Evolutionary conservation across 1,284 basidiomycete genomes (phyloP), one percentile per base, ranked within the genome.

Genomic region (Marasmius tenuissimus): DNA sequence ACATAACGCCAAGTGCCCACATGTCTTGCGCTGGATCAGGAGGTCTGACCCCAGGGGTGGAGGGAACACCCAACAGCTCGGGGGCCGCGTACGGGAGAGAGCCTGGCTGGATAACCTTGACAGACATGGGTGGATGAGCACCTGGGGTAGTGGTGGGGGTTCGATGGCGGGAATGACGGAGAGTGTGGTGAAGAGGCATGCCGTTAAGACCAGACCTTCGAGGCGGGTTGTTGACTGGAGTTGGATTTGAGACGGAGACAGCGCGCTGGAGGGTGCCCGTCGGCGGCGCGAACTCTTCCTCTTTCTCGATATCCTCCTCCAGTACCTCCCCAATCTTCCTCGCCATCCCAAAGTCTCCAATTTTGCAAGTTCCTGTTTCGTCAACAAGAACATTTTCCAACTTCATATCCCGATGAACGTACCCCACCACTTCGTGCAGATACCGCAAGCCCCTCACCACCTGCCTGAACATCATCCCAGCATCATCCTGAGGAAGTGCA

Each of bases 311-410:
- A 5, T 73, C 71, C 61, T 76, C 78, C 40, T 79, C 78, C 35
- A 83, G 78, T 1, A 71, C 66, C 65, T 83, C 81, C 68, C 83
- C 86, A 59, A 92, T 85, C 63, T 77, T 80, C 69, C 81, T 80
- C 33, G 93, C 82, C 77, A 96, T 83, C 57, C 94, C 94, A 75
- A 96, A 96, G 75, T 96, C 94, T 51, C 82, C 81, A 42, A 96
- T 91, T 71, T 86, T 85, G 77, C 91, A 92, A 39, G 87, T 82
- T 57, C 93, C 93, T 74, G 85, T 84, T 69, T 92, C 88, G 74
- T 96, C 94, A 61, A 96, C 88, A 57, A 99, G 84, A 53, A 98
- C 89, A 77, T 99, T 99, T 78, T 98, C 97, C 61, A 98, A 86
- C 78, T 99, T 99, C 75, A 99, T 81, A 76, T 99, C 96, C 66